These are phyloP conservation scores for Rhizomucor pusillus DNA, from an alignment of 371 early-diverging fungal genomes.

Conservation along the genomic window DNA sequence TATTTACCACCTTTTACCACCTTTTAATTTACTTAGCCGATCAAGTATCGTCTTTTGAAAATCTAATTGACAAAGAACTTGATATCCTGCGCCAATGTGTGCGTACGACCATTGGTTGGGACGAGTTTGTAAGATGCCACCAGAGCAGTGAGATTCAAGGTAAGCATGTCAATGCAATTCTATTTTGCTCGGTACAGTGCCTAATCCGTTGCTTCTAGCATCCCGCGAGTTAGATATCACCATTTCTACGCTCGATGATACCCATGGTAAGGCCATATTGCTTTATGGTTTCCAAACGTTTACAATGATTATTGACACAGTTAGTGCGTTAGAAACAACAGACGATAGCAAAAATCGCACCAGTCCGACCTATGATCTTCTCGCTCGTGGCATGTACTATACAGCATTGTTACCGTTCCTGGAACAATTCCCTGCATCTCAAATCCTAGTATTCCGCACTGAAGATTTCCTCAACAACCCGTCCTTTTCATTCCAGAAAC, in stretches of 20 bases:
- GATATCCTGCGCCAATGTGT: conserved; percentile 40
- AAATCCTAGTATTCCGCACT: conserved; percentile 33
- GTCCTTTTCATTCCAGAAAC: conserved; percentile 20
- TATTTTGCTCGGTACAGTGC: too few species aligned
- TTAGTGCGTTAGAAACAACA: too few species aligned
- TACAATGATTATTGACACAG: too few species aligned
- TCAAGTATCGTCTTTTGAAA: conserved; percentile 26
- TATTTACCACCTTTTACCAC: too few species aligned
- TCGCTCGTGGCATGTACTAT: conserved; percentile 42
- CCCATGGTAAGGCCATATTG: too few species aligned
- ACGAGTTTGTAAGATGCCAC: conserved; percentile 38
- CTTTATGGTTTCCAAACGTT: too few species aligned
- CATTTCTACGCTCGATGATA: too few species aligned
- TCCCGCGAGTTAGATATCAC: too few species aligned
- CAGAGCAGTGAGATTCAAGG: conserved; percentile 39
- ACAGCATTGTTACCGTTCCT: conserved; percentile 33
- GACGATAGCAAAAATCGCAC: not conserved
- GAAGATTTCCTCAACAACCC: conserved; percentile 35
- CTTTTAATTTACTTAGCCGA: conserved; percentile 1
- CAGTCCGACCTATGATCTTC: conserved; percentile 18
- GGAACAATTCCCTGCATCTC: conserved; percentile 34
- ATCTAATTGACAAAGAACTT: conserved; percentile 32
- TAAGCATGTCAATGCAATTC: not conserved
- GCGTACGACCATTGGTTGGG: conserved; percentile 42
- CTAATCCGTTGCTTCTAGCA: too few species aligned